Evolutionary conservation across 1,284 basidiomycete species (phyloP), one percentile per base, ranked within the genome.

Genomic region (Rhodotorula sp.): DNA sequence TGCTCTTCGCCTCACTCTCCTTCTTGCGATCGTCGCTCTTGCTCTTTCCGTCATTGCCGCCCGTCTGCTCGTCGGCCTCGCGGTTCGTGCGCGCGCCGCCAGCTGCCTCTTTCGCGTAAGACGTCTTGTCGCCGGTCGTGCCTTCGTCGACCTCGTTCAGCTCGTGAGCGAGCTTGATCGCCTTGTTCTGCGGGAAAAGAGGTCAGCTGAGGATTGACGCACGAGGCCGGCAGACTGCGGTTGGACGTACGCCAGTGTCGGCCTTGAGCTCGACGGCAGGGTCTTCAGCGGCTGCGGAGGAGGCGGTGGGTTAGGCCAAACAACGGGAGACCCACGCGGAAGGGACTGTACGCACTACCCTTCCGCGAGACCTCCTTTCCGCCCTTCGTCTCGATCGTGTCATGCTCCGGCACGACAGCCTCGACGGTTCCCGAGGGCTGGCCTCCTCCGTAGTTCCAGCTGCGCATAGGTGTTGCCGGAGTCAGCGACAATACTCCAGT

Each of bases 251-350:
- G 59, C 73, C 70, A 10, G 70, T 55, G 29, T 66, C 65, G 32
- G 73, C 73, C 57, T 71, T 69, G 39, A 74, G 53, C 61, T 71
- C 69, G 37, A 74, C 73, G n/a, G 73, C 73, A 13, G 73, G 73
- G 48, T 74, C 70, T n/a, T 74, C 73, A 5, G 63, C 68, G 7
- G 64, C 66, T 71, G 57, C 27, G 46, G 48, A 8, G 29, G 46
- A 41, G 32, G 3, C 6, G 29, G 21, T n/a, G 9, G 13, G 21
- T 19, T 15, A 8, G 19, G 7, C 7, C 7, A 4, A n/a, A 10
- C 27, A 3, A 12, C 3, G 12, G 15, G 5, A 27, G 13, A 6
- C 15, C 9, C 6, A 12, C 3, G 36, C 2, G 27, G 10, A 29
- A n/a, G 17, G 5, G 19, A 10, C 25, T 15, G 13, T n/a, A 70